Percentiles rank a stretch among this genome's conserved stretches.
Conservation (phyloP, 129 eudicot genomes). For the Centrapalus pauciflorus region DNA sequence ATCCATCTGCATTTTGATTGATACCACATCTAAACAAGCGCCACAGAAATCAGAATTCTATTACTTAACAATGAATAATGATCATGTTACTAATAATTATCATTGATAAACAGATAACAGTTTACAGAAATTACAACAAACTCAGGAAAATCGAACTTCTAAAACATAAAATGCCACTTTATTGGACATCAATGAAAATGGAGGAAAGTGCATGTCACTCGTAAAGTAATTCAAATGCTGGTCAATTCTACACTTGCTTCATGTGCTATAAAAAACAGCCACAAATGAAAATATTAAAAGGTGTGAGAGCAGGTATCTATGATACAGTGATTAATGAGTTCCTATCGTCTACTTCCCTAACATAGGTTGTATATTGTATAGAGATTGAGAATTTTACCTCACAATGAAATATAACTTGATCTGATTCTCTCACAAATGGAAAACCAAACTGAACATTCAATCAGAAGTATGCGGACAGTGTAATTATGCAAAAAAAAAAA, state of each 20-base stretch:
- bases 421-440: too few species aligned
- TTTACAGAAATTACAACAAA: not conserved
- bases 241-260: not conserved
- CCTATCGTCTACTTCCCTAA: too few species aligned
- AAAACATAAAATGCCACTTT: slow-evolving; percentile 5
- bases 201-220: not conserved
- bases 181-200: not conserved
- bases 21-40: slow-evolving; percentile 3
- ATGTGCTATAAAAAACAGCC: not conserved
- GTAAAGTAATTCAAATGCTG: slow-evolving; percentile 7
- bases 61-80: slow-evolving; percentile 2
- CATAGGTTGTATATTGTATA: too few species aligned
- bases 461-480: not conserved
- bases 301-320: too few species aligned
- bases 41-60: not conserved
- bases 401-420: too few species aligned
- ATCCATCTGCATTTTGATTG: not conserved
- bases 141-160: not conserved
- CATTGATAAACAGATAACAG: not conserved
- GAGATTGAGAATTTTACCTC: too few species aligned
- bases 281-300: not conserved
- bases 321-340: too few species aligned
- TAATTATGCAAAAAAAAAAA: too few species aligned
- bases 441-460: not conserved
- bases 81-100: not conserved